These are phyloP conservation scores for Euptelea pleiosperma DNA, from an alignment of 164 flowering plant species.

Conservation along the genomic window DNA sequence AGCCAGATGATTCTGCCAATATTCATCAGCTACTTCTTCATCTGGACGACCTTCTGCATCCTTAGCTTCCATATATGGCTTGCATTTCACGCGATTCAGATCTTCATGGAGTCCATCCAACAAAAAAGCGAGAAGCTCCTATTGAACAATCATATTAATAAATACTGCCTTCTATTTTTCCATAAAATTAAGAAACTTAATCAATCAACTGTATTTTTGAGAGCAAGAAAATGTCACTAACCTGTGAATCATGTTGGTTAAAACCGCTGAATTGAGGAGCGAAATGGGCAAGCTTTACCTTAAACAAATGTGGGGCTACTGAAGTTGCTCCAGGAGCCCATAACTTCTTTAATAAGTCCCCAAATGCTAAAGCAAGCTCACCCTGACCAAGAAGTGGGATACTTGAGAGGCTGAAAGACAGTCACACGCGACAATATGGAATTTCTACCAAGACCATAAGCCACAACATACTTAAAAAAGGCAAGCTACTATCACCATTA, in stretches of 20 bases:
- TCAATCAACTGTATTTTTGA: not conserved
- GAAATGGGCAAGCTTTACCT: slow-evolving; percentile 73
- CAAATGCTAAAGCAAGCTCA: slow-evolving; percentile 90
- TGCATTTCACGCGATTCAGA: slow-evolving; percentile 81
- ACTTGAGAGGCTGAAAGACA: slow-evolving; percentile 7
- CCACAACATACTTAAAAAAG: slow-evolving; percentile 6
- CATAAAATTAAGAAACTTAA: not conserved
- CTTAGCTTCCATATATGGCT: slow-evolving; percentile 83
- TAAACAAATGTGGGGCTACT: slow-evolving; percentile 69
- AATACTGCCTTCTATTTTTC: not conserved
- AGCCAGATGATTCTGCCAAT: slow-evolving; percentile 82
- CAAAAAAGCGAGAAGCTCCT: slow-evolving; percentile 94
- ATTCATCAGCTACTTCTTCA: slow-evolving; percentile 83
- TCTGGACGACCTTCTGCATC: slow-evolving; percentile 73
- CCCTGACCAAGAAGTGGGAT: slow-evolving; percentile 45
- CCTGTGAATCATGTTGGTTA: slow-evolving; percentile 97
- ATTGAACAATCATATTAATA: slow-evolving; percentile 6
- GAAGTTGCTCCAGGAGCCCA: slow-evolving; percentile 82
- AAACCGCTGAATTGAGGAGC: slow-evolving; percentile 91
- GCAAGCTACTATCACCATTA: slow-evolving; percentile 1
- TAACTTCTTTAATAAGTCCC: slow-evolving; percentile 71
- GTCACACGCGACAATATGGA: slow-evolving; percentile 11
- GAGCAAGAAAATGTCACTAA: slow-evolving; percentile 28
- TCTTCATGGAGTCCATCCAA: slow-evolving; percentile 97
- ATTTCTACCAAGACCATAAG: slow-evolving; percentile 1